Conservation (phyloP, 495 filamentous ascomycete species). For the Podospora pseudopauciseta region DNA sequence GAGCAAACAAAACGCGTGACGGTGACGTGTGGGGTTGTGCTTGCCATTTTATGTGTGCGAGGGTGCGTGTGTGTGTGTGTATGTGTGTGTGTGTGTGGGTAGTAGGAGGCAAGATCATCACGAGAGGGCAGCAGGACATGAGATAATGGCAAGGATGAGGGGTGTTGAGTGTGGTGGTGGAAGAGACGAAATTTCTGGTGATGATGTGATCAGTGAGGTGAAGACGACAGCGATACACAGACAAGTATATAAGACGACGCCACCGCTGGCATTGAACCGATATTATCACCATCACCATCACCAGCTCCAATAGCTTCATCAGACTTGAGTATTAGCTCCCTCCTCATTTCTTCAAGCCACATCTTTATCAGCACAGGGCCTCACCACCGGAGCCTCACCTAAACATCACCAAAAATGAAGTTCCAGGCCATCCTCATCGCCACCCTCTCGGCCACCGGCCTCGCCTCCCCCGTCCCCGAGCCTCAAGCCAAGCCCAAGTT, state of each 20-base stretch:
- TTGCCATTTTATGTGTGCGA: background rate
- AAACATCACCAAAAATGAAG: constrained; percentile 20
- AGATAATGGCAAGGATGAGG: background rate
- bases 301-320: background rate
- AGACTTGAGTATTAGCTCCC: background rate
- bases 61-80: background rate
- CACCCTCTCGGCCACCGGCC: constrained; percentile 17
- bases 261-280: background rate
- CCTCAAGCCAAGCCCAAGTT: constrained; percentile 4
- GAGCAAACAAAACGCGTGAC: constrained; percentile 14
- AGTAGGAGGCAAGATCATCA: constrained; percentile 4
- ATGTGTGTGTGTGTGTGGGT: background rate
- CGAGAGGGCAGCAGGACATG: constrained; percentile 8
- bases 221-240: background rate
- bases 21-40: background rate
- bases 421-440: constrained; percentile 14
- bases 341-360: background rate
- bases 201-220: background rate
- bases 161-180: background rate
- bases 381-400: background rate
- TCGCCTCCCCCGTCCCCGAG: constrained; percentile 16
- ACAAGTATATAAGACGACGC: background rate
- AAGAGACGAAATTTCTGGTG: background rate
- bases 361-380: background rate
- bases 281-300: constrained; percentile 4